These are phyloP conservation scores for Zoysia matrella DNA, from an alignment of 202 grass and related monocot genomes.

Conservation along the genomic window DNA sequence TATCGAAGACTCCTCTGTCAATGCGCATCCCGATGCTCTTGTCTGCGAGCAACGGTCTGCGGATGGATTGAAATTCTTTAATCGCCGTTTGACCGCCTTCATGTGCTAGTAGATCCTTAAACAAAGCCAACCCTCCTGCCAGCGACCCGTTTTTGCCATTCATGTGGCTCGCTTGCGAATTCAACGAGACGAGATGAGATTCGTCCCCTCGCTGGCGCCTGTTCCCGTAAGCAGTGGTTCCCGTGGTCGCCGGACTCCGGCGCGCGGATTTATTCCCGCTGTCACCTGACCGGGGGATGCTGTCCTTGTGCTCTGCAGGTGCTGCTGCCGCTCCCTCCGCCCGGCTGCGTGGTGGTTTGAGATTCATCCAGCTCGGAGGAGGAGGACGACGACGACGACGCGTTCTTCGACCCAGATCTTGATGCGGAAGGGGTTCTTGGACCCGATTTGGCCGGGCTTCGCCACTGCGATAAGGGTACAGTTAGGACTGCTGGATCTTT, in stretches of 20 bases:
- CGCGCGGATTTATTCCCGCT: constrained; percentile 74
- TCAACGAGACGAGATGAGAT: too few relatives aligned
- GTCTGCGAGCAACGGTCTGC: constrained; percentile 19
- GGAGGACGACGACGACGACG: constrained; percentile 26
- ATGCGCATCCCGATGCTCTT: constrained; percentile 36
- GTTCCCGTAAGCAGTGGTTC: constrained; percentile 34
- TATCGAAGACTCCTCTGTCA: not conserved
- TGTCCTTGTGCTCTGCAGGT: constrained; percentile 70
- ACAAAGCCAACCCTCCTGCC: constrained; percentile 10
- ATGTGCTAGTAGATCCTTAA: constrained; percentile 45
- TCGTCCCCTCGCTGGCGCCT: constrained; percentile 34
- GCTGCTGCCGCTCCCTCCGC: constrained; percentile 36
- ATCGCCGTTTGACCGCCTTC: constrained; percentile 50
- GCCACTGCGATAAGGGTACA: constrained; percentile 44
- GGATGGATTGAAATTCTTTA: constrained; percentile 45
- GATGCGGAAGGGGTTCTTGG: constrained; percentile 39
- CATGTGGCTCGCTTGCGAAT: too few relatives aligned
- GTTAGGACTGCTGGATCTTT: constrained; percentile 16
- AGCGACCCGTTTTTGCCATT: constrained; percentile 30
- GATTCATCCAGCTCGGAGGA: constrained; percentile 22
- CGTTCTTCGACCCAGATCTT: constrained; percentile 13
- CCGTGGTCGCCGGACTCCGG: constrained; percentile 86
- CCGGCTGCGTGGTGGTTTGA: constrained; percentile 24
- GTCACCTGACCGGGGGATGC: constrained; percentile 73
- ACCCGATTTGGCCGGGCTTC: constrained; percentile 57